Evolutionary conservation across 148 eudicot species (phyloP).

Genomic region (Chenopodium quinoa): DNA sequence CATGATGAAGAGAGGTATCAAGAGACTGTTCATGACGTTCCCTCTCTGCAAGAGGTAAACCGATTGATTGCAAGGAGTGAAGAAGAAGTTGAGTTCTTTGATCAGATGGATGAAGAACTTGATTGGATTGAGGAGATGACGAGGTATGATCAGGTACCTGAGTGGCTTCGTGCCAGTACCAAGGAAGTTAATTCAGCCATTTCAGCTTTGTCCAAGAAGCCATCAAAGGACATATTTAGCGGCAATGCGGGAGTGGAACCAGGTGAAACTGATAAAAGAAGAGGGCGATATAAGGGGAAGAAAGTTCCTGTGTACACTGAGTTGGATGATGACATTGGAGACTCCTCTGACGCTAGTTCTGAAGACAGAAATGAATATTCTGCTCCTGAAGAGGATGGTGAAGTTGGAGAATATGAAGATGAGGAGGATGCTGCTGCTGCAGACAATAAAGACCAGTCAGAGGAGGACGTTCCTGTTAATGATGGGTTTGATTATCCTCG

Average conservation of each 20-base stretch:
- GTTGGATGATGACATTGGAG: conserved; percentile 78
- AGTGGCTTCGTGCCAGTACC: conserved; percentile 87
- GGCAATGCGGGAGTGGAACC: conserved; percentile 42
- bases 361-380: conserved; percentile 67
- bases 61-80: conserved; percentile 97
- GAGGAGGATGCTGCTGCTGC: conserved; percentile 52
- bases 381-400: conserved; percentile 71
- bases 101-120: conserved; percentile 96
- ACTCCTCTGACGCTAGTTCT: conserved; percentile 79
- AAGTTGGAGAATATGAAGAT: conserved; percentile 70
- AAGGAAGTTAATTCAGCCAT: conserved; percentile 72
- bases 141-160: conserved; percentile 83
- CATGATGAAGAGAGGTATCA: conserved; percentile 98
- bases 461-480: conserved; percentile 54
- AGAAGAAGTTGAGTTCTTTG: conserved; percentile 93
- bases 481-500: conserved; percentile 58
- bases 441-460: conserved; percentile 47
- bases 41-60: conserved; percentile 92
- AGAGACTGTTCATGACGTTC: conserved; percentile 92
- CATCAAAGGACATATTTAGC: conserved; percentile 52
- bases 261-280: conserved; percentile 53
- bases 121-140: conserved; percentile 93
- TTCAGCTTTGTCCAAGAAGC: conserved; percentile 72
- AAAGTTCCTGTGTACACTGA: conserved; percentile 64
- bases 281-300: conserved; percentile 79